These are phyloP conservation scores for Quercus mongolica DNA, from an alignment of 306 rosid species.

Conservation along the genomic window DNA sequence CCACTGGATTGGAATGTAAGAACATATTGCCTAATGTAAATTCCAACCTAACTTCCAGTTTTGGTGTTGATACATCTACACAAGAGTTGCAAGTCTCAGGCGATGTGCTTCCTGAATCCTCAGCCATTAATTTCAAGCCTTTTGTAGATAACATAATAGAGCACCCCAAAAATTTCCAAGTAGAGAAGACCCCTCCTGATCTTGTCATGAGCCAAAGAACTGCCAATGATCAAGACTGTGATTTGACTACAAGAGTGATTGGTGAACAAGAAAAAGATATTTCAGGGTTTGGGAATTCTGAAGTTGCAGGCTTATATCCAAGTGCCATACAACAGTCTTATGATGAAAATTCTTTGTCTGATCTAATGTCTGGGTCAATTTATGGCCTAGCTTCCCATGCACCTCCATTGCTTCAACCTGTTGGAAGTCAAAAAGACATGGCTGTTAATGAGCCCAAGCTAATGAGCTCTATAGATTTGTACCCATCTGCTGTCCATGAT, in stretches of 20 bases:
- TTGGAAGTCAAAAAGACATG: slow-evolving; percentile 23
- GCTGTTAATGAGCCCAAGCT: slow-evolving; percentile 28
- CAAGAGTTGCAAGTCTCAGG: slow-evolving; percentile 29
- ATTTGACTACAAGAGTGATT: slow-evolving; percentile 30
- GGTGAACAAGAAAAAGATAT: slow-evolving; percentile 30
- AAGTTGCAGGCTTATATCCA: slow-evolving; percentile 32
- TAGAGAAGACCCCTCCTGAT: slow-evolving; percentile 24
- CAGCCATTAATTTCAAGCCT: slow-evolving; percentile 14
- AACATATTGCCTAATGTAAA: slow-evolving; percentile 30
- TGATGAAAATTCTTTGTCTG: slow-evolving; percentile 21
- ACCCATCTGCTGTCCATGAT: slow-evolving; percentile 29
- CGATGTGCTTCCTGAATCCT: slow-evolving; percentile 27
- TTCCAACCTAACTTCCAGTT: slow-evolving; percentile 25
- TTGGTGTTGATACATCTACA: slow-evolving; percentile 8
- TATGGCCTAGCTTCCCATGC: slow-evolving; percentile 27
- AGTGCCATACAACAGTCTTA: slow-evolving; percentile 24
- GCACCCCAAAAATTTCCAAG: slow-evolving; percentile 17
- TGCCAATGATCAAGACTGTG: slow-evolving; percentile 24
- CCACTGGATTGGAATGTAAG: slow-evolving; percentile 18
- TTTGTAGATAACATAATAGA: slow-evolving; percentile 18
- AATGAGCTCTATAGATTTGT: slow-evolving; percentile 29
- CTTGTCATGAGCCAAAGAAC: slow-evolving; percentile 26
- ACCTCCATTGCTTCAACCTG: slow-evolving; percentile 32
- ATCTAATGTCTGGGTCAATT: slow-evolving; percentile 35
- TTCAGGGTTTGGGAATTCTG: slow-evolving; percentile 27